Evolutionary conservation across 768 basidiomycete genomes (phyloP), one percentile per base, ranked within the genome.

Genomic region (Boletus insuetus): DNA sequence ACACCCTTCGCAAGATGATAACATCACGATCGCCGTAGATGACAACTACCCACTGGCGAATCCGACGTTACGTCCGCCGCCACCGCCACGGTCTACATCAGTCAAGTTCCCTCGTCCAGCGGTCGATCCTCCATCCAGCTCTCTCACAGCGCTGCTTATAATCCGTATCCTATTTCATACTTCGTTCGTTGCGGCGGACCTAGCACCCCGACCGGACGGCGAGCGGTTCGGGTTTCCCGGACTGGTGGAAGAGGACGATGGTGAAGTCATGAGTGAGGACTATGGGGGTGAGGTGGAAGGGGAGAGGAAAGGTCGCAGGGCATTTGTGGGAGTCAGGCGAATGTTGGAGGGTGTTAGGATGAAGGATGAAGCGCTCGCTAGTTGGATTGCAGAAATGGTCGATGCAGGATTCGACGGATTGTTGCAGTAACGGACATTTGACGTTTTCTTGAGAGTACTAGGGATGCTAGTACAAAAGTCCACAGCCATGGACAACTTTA

Each of bases 201-300:
- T 75, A 3, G 80, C 80, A 6, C 89, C 89, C 32, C 79, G 89
- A 26, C 85, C 79, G 3, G 87, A 91, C 64, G 87, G 82, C 20
- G 91, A 95, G 54, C 89, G 91, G 59, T 96, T 94, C 69, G 94
- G 94, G 0, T 91, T 96, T 69, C 94, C 94, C 6, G 92, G 88
- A 0, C 51, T 91, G 20, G 75, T 91, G 37, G 88, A 91, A 57
- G 90, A 89, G 20, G 79, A 81, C n/a, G 87, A 84, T n/a, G 90
- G 87, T 17, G 79, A 80, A 51, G 82, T 83, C n/a, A 54, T 66
- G 19, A 52, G 42, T 12, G 69, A 71, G 32, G 61, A 67, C 41
- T 70, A 70, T 44, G 60, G 60, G 13, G 75, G 72, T 34, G 87
- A 86, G 56, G 73, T 68, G 49, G 89, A 92, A 66, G 89, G 89